A percentile compares a stretch with the other conserved stretches of the same genome.
These are phyloP conservation scores for Capronia epimyces DNA, from an alignment of 2,329 filamentous ascomycete genomes.

Conservation along the genomic window DNA sequence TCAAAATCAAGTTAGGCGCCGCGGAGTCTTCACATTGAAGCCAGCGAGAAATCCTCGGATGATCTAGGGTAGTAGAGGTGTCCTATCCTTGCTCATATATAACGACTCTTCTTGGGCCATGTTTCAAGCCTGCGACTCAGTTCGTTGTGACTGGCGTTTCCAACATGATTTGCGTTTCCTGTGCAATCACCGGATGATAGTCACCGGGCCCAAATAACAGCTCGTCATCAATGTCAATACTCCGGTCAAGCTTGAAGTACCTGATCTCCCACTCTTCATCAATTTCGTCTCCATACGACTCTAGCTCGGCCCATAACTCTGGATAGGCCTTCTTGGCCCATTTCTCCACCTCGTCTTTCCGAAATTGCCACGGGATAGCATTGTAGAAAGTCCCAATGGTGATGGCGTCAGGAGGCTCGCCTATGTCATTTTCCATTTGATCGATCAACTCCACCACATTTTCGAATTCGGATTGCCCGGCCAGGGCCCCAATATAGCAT, in stretches of 20 bases:
- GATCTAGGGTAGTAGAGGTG: too few species aligned
- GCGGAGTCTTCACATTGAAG: too few species aligned
- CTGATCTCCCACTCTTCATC: slow-evolving; percentile 30
- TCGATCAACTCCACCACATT: slow-evolving; percentile 62
- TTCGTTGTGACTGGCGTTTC: slow-evolving; percentile 11
- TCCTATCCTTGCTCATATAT: too few species aligned
- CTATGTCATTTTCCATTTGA: slow-evolving; percentile 61
- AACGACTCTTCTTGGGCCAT: too few species aligned
- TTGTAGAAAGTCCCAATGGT: slow-evolving; percentile 73
- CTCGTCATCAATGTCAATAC: slow-evolving; percentile 27
- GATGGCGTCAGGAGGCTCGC: slow-evolving; percentile 60
- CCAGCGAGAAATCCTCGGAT: too few species aligned
- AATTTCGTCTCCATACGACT: slow-evolving; percentile 32
- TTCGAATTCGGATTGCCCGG: slow-evolving; percentile 64
- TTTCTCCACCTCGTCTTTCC: slow-evolving; percentile 64
- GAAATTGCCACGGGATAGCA: slow-evolving; percentile 58
- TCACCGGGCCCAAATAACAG: slow-evolving; percentile 24
- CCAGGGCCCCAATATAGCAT: slow-evolving; percentile 70
- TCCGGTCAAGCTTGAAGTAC: slow-evolving; percentile 28
- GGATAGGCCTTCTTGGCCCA: slow-evolving; percentile 69
- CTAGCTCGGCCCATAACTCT: slow-evolving; percentile 62
- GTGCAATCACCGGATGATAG: slow-evolving; percentile 24
- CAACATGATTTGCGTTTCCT: slow-evolving; percentile 14
- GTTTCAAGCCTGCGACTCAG: neutral
- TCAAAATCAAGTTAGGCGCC: too few species aligned